phyloP scores from a whole-genome alignment of 768 basidiomycete species.

The Coprinopsis marcescibilis region DNA sequence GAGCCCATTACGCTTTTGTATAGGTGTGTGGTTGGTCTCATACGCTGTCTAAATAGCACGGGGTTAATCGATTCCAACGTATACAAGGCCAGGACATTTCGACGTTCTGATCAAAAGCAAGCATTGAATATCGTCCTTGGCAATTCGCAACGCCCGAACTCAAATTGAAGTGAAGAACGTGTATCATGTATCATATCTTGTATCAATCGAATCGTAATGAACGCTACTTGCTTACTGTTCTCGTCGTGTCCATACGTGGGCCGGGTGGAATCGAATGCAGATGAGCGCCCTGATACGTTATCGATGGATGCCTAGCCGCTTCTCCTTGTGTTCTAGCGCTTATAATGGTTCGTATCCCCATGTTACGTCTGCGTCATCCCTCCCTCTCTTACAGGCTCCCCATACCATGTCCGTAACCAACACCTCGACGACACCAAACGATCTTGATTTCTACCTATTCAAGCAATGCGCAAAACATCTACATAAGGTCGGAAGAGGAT shows the following conservation, averaged over 20 bases:
- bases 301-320: too few relatives aligned
- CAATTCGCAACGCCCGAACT: background rate
- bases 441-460: background rate
- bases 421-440: background rate
- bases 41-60: background rate
- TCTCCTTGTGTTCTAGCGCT: too few relatives aligned
- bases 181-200: background rate
- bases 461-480: background rate
- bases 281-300: too few relatives aligned
- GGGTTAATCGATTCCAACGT: slow-evolving; percentile 6
- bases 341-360: too few relatives aligned
- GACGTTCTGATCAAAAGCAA: slow-evolving; percentile 53
- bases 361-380: too few relatives aligned
- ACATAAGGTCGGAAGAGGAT: background rate
- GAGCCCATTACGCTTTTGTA: slow-evolving; percentile 68
- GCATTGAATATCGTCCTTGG: too few relatives aligned
- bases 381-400: background rate
- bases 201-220: too few relatives aligned
- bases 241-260: too few relatives aligned
- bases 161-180: background rate
- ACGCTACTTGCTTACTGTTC: too few relatives aligned
- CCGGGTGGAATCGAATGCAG: too few relatives aligned
- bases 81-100: slow-evolving; percentile 76
- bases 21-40: slow-evolving; percentile 38
- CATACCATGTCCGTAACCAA: background rate